Base-by-base conservation (phyloP, 2,329 filamentous ascomycete genomes). In the Polytolypa hystricis region DNA sequence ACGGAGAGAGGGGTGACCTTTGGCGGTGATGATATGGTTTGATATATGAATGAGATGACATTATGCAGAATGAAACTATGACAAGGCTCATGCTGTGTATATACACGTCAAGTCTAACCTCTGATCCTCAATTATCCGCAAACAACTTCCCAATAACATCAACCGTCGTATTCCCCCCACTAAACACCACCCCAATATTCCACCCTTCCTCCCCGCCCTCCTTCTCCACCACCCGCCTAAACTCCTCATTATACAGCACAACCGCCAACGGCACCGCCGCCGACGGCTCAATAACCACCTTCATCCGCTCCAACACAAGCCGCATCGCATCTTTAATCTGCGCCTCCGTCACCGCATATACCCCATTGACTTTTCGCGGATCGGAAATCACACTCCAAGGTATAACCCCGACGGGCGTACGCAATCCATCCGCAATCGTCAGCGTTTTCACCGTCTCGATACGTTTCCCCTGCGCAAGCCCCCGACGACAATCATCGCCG, bases 241-340 rank as follows among this genome's bases (percentile, higher is more conserved):
- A 95, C 3, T 86, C 84, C 60, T 93, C 84, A 55, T 94, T 81
- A 46, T 76, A 95, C 47, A 96, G 62, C 35, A 78, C 79, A 5
- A 84, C 82, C 0, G 89, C 91, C 41, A 96, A 58, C 1, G 77
- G 75, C n/a, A 95, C 87, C 2, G 79, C 85, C 0, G 82, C 76
- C 58, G 81, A 87, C 15, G 89, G 89, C 68, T 96, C 89, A 9
- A 95, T 77, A 15, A 95, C 77, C 31, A 93, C 64, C 73, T 96
- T 95, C 70, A 91, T 77, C 40, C 87, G 66, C 71, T 96, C 89
- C 43, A 87, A 64, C 21, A 93, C 80, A 43, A 96, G 60, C 42
- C 72, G 64, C 73, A 94, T 71, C 9, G 87, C 81, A 15, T 66
- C 70, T 51, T 73, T 71, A 56, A 96, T 95, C 67, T 94, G 76